Conservation (phyloP, 306 rosid species). For the Ormosia emarginata region DNA sequence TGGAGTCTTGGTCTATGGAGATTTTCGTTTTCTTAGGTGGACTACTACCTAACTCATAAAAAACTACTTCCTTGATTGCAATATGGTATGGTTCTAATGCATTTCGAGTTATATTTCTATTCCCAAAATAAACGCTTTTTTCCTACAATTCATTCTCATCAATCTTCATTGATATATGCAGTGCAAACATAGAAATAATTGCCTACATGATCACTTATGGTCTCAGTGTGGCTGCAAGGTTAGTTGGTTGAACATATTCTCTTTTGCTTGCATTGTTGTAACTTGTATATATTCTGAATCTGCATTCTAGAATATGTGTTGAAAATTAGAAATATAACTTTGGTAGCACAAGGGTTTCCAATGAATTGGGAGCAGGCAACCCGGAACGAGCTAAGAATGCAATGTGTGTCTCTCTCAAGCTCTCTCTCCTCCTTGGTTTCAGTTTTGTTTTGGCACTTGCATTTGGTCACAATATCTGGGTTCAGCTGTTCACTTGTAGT, state of each 20-base stretch:
- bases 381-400: conserved; percentile 62
- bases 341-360: conserved; percentile 76
- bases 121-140: too few species aligned
- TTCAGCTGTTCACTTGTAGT: conserved; percentile 50
- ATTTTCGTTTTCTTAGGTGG: conserved; percentile 79
- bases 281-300: background rate
- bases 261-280: background rate
- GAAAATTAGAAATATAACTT: background rate
- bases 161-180: conserved; percentile 21
- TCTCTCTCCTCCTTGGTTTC: conserved; percentile 57
- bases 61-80: conserved; percentile 75
- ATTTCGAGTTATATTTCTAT: background rate
- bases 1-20: conserved; percentile 93
- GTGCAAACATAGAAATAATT: conserved; percentile 65
- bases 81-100: conserved; percentile 54
- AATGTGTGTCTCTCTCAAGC: conserved; percentile 66
- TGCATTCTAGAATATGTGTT: background rate
- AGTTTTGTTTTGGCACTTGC: conserved; percentile 42
- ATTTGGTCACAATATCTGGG: conserved; percentile 64
- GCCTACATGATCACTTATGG: conserved; percentile 73
- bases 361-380: conserved; percentile 77
- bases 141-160: background rate
- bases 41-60: conserved; percentile 57
- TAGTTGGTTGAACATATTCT: conserved; percentile 1
- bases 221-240: conserved; percentile 88